Evolutionary conservation across 2,329 filamentous ascomycete species (phyloP), one percentile per base, ranked within the genome.

Genomic region (Neospermospora avenae): DNA sequence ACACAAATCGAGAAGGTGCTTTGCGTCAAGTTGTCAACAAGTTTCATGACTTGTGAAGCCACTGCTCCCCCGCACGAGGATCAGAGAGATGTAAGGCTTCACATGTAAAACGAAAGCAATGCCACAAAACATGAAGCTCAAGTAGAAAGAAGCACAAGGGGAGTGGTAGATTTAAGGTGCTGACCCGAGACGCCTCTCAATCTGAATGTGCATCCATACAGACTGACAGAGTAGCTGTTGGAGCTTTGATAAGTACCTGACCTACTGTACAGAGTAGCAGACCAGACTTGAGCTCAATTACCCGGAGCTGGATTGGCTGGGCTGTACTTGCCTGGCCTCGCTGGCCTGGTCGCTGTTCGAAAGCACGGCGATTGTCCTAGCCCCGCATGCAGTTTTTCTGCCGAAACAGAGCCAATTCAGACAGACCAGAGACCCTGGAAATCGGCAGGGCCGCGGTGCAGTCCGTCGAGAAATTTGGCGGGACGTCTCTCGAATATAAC

Each of bases 401-500:
- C 46, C 55, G 55, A 49, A 42, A 58, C 55, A 14, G 13, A 22
- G 42, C 44, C 16, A 18, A 39, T 44, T 4, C 11, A 14, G 35
- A 39, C 11, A 25, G 28, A 55, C 46, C 31, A 25, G 41, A 31
- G 49, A 44, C 25, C 45, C 25, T 51, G 35, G 20, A 57, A 18
- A 42, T 53, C 42, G 42, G 35, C n/a, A 34, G 22, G 24, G 24
- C 34, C 35, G 55, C 28, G 37, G 53, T 42, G 34, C 18, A 39
- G n/a, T 42, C 20, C 39, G 42, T 37, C 16, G 34, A 48, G 46
- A 62, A 55, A 53, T 58, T 58, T 57, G 60, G 57, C 53, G 60
- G 57, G 53, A 48, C 54, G 45, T 11, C 35, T 22, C 35, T 28
- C n/a, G 24, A 61, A 58, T 55, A 59, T 59, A 62, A 49, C 18